Base-by-base conservation (phyloP, 2,329 filamentous ascomycete genomes). In the Drechmeria coniospora region DNA sequence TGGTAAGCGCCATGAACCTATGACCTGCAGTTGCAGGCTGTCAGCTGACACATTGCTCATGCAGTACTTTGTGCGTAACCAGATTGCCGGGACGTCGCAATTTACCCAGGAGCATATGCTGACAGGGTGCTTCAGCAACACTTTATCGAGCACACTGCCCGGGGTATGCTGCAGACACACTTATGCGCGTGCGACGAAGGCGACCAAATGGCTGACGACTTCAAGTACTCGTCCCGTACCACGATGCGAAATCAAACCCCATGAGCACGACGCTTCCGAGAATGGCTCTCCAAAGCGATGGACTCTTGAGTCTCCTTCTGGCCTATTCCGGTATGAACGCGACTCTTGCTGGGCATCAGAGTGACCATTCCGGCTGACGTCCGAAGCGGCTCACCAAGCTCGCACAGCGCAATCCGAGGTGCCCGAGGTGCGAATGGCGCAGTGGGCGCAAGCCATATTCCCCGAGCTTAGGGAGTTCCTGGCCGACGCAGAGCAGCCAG, bases 361-460 rank as follows among this genome's bases (percentile, higher is more conserved):
- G 4, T 8, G 4, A 6, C 15, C 15, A 7, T 11, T 10, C 6
- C 19, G 9, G 18, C 23, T 34, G n/a, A 28, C 21, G 7, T n/a
- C 18, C 15, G 23, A 15, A 40, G 82, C 82, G n/a, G 81, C 75
- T 16, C 82, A 92, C 47, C 70, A 81, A 31, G 79, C 82, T 8
- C 70, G 77, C 24, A 66, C 87, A 18, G 58, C 90, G 13, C 66
- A 68, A 18, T 78, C 87, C 36, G 65, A 67, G 0, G 80, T 87
- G 45, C 82, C 82, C 5, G 67, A 65, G 6, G 78, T 76, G 44
- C 71, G 82, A 14, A 90, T 92, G 37, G 80, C 81, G 2, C 60
- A 71, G 21, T 90, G 79, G 76, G 79, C 90, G 15, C 66, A 78
- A 43, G 71, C 82, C 39, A 79, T 81, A n/a, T 78, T 80, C 35